Base-by-base conservation (phyloP, 495 filamentous ascomycete genomes). In the Aspergillus bridgeri region DNA sequence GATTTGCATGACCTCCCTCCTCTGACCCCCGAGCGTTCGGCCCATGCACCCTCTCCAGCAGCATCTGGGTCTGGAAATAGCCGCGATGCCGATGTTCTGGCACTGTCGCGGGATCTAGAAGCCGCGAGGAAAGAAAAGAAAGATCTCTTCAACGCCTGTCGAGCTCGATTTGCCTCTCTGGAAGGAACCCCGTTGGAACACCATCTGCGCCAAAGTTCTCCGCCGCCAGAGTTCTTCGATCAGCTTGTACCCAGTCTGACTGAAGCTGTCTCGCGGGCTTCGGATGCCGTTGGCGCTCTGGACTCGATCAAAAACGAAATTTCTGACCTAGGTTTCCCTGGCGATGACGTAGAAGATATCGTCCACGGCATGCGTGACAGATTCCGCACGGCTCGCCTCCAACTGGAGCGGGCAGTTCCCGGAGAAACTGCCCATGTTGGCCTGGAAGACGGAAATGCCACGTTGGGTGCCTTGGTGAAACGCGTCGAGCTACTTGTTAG, bases 331-430 rank as follows among this genome's bases (percentile, higher is more conserved):
- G 86, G 86, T 2, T 90, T 90, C 57, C 62, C 73, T 0, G 80
- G 82, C 9, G 47, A 61, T 0, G 73, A 72, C 57, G 68, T 74
- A 0, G 60, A 75, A 18, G 81, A 82, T n/a, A 75, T 81, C 22
- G 61, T 90, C 6, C 48, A 69, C 0, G 73, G 80, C 1, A 79
- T 90, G 20, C 73, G 73, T 18, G 38, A 64, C 17, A 69, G 76
- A 21, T 84, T 90, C 68, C 82, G 86, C n/a, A 61, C 79, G n/a
- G 86, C 87, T 3, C 81, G 87, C 4, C 73, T 90, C 1, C 80
- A 86, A 23, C 76, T 90, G 6, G 88, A 90, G 59, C 82, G 83
- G 61, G 70, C 86, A 2, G 76, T 84, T 0, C 88, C 88, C 0
- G 87, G 86, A 4, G 88, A 90, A 62, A 70, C 76, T 64, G 18